These are phyloP conservation scores for Salix caprea DNA, from an alignment of 345 rosid genomes.

Conservation along the genomic window DNA sequence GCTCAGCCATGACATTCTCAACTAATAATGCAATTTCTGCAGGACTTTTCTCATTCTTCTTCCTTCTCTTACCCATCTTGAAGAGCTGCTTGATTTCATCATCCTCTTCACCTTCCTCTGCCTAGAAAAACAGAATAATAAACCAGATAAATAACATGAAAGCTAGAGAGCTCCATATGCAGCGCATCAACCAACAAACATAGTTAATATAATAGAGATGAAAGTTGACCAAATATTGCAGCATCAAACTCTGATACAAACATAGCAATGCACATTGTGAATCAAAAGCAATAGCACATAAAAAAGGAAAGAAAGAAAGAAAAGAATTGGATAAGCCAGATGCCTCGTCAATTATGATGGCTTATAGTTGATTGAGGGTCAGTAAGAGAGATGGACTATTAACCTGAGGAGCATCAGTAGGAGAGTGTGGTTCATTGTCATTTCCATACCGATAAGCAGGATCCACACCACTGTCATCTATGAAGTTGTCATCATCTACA, in stretches of 20 bases:
- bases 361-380: background rate
- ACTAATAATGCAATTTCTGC: slow-evolving; percentile 84
- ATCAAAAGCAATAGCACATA: background rate
- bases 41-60: slow-evolving; percentile 80
- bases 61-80: slow-evolving; percentile 82
- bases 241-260: background rate
- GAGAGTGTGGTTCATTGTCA: slow-evolving; percentile 55
- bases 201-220: background rate
- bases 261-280: background rate
- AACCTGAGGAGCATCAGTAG: slow-evolving; percentile 78
- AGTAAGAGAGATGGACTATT: background rate
- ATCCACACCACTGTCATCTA: slow-evolving; percentile 85
- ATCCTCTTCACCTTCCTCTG: slow-evolving; percentile 90
- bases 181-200: background rate
- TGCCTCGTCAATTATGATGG: background rate
- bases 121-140: slow-evolving; percentile 37
- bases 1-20: slow-evolving; percentile 96
- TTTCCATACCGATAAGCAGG: slow-evolving; percentile 74
- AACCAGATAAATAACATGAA: background rate
- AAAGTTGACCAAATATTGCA: background rate
- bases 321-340: background rate
- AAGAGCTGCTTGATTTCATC: slow-evolving; percentile 78
- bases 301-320: background rate
- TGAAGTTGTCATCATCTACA: slow-evolving; percentile 85
- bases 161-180: background rate